A percentile compares a stretch with the other conserved stretches of the same genome.
phyloP scores from a whole-genome alignment of 805 yeast genomes.

The Teunomyces panamensis region DNA sequence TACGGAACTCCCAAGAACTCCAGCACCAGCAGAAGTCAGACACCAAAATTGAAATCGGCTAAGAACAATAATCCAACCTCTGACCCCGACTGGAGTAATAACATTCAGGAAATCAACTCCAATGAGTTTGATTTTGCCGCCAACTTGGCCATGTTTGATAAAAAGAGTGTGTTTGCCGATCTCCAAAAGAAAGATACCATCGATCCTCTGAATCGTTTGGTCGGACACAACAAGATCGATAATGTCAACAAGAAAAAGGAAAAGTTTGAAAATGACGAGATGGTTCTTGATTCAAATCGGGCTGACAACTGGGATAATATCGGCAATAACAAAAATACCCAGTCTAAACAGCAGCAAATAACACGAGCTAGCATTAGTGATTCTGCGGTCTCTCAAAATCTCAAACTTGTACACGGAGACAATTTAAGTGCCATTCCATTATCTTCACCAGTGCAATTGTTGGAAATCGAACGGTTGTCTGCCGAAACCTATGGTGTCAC shows the following conservation, averaged over 20 bases:
- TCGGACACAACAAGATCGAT: conserved; percentile 63
- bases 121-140: conserved; percentile 85
- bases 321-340: conserved; percentile 20
- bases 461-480: conserved; percentile 67
- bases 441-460: conserved; percentile 74
- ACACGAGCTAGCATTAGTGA: not conserved
- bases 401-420: conserved; percentile 18
- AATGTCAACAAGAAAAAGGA: conserved; percentile 26
- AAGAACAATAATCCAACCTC: conserved; percentile 13
- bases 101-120: conserved; percentile 45
- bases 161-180: conserved; percentile 73
- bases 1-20: conserved; percentile 5
- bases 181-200: conserved; percentile 62
- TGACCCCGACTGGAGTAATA: conserved; percentile 47
- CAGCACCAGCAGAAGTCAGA: conserved; percentile 4
- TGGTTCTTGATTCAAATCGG: conserved; percentile 51
- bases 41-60: conserved; percentile 1
- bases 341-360: conserved; percentile 6
- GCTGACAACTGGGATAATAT: conserved; percentile 55
- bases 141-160: conserved; percentile 78
- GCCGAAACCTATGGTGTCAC: conserved; percentile 50
- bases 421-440: conserved; percentile 44
- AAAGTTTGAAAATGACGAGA: conserved; percentile 69
- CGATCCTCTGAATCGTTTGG: conserved; percentile 61
- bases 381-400: conserved; percentile 7